Conservation (phyloP, 352 stramenopile species). For the Globisporangium lucens region DNA sequence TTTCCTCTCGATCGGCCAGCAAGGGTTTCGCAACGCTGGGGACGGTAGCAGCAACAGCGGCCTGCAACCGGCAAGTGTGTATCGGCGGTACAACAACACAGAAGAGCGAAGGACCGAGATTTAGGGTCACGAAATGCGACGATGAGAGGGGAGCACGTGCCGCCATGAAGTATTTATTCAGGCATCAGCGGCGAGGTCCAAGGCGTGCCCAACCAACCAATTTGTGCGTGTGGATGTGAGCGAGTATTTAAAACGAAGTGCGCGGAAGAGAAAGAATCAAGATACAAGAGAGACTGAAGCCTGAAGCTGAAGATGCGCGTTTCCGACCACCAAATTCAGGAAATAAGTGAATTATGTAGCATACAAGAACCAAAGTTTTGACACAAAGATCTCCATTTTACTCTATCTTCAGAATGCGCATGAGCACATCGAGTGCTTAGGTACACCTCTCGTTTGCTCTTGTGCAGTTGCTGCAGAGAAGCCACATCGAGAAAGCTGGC, state of each 20-base stretch:
- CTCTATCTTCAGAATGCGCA: not conserved
- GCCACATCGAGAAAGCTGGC: no score
- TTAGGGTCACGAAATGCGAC: slow-evolving; percentile 20
- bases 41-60: slow-evolving; percentile 12
- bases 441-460: no score
- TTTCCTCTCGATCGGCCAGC: slow-evolving; percentile 49
- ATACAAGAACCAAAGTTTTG: slow-evolving; percentile 9
- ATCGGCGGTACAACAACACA: slow-evolving; percentile 52
- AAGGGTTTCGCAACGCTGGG: slow-evolving; percentile 25
- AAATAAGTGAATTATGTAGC: slow-evolving; percentile 5
- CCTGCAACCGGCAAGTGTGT: slow-evolving; percentile 19
- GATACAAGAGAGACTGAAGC: not conserved
- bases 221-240: not conserved
- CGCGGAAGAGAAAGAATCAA: not conserved
- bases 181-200: not conserved
- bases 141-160: not conserved
- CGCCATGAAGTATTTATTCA: not conserved
- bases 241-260: slow-evolving; percentile 10
- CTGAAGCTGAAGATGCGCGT: not conserved
- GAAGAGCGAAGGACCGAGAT: slow-evolving; percentile 66
- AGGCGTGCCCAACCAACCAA: not conserved
- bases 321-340: not conserved
- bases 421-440: no score
- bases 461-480: no score
- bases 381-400: not conserved